Evolutionary conservation across 2,329 filamentous ascomycete species (phyloP), one percentile per base, ranked within the genome.

Genomic region (Atkinsonella texensis): DNA sequence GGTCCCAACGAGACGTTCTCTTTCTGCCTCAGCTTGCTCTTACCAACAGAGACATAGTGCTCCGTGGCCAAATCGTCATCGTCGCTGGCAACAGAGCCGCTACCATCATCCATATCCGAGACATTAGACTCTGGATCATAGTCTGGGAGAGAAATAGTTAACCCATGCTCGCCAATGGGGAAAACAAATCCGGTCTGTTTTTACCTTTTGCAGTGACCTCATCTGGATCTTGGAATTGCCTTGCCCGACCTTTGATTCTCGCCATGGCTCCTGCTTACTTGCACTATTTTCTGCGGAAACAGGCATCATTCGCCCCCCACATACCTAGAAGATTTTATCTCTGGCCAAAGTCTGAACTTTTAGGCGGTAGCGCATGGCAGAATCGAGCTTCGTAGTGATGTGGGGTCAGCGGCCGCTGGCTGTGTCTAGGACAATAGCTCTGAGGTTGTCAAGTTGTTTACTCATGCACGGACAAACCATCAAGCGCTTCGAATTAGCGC

Each of bases 1-100:
- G 85, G 83, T 0, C 89, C 91, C 1, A 96, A 73, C 0, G 79
- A 70, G 17, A 84, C 69, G 23, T 77, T 75, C 35, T 88, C 82
- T 53, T 81, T 81, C 63, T 87, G 84, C 57, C 89, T 82, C 58
- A 96, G 72, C 65, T 87, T 91, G 70, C 85, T 93, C 74, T 90
- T 93, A 18, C 84, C 85, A 33, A 95, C 87, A 49, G 77, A 69
- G 43, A 86, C 78, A 64, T 97, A 97, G 65, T 97, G 91, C 61
- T 95, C 91, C 33, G 90, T 85, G 18, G 85, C 89, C 11, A 75
- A 74, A 54, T 78, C 69, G 46, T 74, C 74, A 31, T 76, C 70
- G 5, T 69, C 71, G 59, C 74, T 74, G 15, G 68, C 72, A 17
- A 70, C 72, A 56, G 70, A 75, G 32, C 67, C 74, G 44, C 75